phyloP scores from a whole-genome alignment of 495 filamentous ascomycete species.

The Oleoguttula mirabilis region DNA sequence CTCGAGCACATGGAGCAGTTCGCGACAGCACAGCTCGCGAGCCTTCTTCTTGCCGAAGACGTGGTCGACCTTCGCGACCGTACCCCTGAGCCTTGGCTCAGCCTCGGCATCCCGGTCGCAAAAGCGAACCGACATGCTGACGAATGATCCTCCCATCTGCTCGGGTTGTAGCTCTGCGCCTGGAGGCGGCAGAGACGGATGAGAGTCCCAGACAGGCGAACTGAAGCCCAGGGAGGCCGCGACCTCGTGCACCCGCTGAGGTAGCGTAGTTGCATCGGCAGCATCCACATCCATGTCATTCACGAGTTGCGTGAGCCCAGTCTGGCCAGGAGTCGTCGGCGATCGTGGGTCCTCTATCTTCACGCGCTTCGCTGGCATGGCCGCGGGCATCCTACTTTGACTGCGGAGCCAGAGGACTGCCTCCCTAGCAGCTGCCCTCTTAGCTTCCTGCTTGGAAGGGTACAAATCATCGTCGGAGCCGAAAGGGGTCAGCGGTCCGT shows the following conservation, averaged over 20 bases:
- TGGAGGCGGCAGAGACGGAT: background rate
- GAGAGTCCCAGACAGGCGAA: background rate
- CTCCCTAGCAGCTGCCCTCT: conserved; percentile 19
- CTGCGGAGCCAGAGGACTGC: conserved; percentile 24
- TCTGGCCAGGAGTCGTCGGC: background rate
- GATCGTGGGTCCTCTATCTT: conserved; percentile 8
- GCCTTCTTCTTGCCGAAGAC: conserved; percentile 38
- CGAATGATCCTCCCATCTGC: conserved; percentile 16
- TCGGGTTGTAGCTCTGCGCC: background rate
- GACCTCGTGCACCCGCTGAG: conserved; percentile 6
- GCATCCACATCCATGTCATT: background rate
- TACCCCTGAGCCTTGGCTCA: conserved; percentile 24
- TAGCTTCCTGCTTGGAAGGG: conserved; percentile 21
- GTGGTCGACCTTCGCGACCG: conserved; percentile 31
- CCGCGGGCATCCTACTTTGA: conserved; percentile 8
- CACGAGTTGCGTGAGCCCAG: background rate
- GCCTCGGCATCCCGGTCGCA: conserved; percentile 1
- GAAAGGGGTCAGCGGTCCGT: conserved; percentile 14
- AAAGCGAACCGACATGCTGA: conserved; percentile 3
- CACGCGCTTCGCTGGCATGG: conserved; percentile 12
- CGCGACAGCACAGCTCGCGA: conserved; percentile 30
- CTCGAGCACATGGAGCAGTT: background rate
- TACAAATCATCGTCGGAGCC: conserved; percentile 12
- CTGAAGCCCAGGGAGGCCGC: conserved; percentile 6
- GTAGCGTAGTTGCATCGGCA: background rate